These are phyloP conservation scores for Paramarasmius palmivorus DNA, from an alignment of 1,284 basidiomycete genomes.

Conservation along the genomic window DNA sequence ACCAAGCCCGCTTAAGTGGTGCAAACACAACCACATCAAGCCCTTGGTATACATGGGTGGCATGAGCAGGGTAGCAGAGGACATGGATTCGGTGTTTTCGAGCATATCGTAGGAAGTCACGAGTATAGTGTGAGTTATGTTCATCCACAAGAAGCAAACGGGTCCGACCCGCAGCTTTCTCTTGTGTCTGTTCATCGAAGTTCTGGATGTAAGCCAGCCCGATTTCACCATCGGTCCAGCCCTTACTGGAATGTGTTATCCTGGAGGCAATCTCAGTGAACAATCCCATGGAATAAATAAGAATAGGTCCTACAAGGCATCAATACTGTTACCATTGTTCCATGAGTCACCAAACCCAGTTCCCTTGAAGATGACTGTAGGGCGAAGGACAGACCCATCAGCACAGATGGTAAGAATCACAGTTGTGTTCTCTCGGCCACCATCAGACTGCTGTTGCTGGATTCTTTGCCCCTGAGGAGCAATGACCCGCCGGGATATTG, in stretches of 20 bases:
- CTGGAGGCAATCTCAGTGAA: background rate
- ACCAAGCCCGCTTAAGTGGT: constrained; percentile 5
- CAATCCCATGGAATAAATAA: background rate
- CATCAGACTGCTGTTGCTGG: constrained; percentile 25
- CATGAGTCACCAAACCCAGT: constrained; percentile 27
- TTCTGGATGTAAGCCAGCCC: constrained; percentile 28
- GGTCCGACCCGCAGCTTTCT: constrained; percentile 20
- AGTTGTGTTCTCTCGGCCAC: constrained; percentile 29
- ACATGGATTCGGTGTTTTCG: constrained; percentile 24
- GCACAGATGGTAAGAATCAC: constrained; percentile 34
- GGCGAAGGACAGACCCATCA: constrained; percentile 27
- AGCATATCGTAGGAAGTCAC: constrained; percentile 29
- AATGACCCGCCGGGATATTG: constrained; percentile 16
- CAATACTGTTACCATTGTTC: constrained; percentile 25
- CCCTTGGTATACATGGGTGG: constrained; percentile 31
- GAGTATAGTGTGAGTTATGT: constrained; percentile 34
- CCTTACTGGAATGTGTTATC: constrained; percentile 22
- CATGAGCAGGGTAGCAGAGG: constrained; percentile 29
- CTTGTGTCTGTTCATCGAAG: constrained; percentile 28
- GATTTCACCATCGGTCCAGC: constrained; percentile 30
- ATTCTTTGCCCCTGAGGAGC: constrained; percentile 20
- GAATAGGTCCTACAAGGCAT: constrained; percentile 22
- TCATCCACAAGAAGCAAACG: constrained; percentile 33
- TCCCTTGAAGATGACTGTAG: constrained; percentile 37
- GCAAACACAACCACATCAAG: constrained; percentile 22